These are phyloP conservation scores for Mortierella sp. DNA, from an alignment of 371 early-diverging fungal species.

Conservation along the genomic window DNA sequence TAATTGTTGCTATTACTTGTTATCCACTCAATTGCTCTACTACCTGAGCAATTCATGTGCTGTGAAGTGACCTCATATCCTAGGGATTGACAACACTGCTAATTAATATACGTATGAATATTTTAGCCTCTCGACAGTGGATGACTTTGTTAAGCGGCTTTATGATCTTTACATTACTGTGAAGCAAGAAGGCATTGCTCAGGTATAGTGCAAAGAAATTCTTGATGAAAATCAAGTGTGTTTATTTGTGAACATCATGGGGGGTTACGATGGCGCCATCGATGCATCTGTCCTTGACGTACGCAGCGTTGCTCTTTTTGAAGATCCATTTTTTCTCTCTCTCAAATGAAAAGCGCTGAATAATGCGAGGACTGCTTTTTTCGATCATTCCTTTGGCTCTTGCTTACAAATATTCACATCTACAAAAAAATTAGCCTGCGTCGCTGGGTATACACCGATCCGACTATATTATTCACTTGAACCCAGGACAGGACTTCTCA, in stretches of 20 bases:
- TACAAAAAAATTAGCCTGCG: constrained; percentile 60
- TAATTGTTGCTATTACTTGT: constrained; percentile 28
- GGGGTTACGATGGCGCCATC: constrained; percentile 22
- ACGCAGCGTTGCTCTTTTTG: background rate
- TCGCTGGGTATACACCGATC: constrained; percentile 91
- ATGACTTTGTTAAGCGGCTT: constrained; percentile 85
- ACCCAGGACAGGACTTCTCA: constrained; percentile 54
- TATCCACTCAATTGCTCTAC: background rate
- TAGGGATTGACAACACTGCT: background rate
- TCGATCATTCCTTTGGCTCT: background rate
- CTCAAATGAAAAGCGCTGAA: constrained; percentile 9
- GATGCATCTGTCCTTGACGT: background rate
- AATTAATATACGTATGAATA: background rate
- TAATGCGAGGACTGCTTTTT: constrained; percentile 19
- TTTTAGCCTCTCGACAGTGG: constrained; percentile 79
- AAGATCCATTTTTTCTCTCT: background rate
- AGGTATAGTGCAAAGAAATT: constrained; percentile 59
- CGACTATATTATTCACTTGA: constrained; percentile 92
- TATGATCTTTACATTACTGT: constrained; percentile 83
- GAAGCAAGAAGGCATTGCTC: constrained; percentile 69
- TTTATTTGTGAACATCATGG: background rate
- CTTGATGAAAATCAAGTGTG: background rate
- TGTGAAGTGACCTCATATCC: too few species aligned
- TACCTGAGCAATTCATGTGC: background rate
- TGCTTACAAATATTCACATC: constrained; percentile 36